Conservation (phyloP, 352 stramenopile genomes). For the Pythium oligandrum region DNA sequence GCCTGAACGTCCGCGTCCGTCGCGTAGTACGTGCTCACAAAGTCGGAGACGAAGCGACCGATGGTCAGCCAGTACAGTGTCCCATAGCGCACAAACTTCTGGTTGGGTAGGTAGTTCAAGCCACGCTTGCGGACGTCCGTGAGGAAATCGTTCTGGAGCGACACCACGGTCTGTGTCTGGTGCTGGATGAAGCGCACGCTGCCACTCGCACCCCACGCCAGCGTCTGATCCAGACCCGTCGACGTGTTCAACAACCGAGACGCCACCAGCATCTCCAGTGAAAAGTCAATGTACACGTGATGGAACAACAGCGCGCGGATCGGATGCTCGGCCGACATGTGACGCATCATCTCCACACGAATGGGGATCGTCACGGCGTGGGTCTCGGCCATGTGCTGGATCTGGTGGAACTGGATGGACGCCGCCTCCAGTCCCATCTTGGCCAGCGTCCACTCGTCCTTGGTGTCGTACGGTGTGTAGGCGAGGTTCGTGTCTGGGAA, state of each 20-base stretch:
- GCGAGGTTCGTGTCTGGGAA: conserved; percentile 18
- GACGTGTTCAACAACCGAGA: conserved; percentile 19
- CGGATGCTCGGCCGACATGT: neutral
- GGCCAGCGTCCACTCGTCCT: conserved; percentile 29
- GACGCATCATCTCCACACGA: conserved; percentile 1
- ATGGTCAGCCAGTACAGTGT: conserved; percentile 3
- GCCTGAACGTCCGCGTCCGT: conserved; percentile 9
- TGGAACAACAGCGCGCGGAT: neutral
- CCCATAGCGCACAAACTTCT: neutral
- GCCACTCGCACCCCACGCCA: conserved; percentile 29
- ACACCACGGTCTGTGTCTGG: conserved; percentile 25
- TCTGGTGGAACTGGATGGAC: conserved; percentile 30
- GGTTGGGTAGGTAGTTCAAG: neutral
- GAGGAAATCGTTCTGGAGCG: conserved; percentile 19
- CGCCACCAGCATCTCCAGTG: conserved; percentile 26
- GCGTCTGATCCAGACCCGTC: conserved; percentile 30
- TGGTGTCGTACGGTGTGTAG: conserved; percentile 26
- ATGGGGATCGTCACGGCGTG: neutral
- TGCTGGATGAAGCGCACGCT: conserved; percentile 23
- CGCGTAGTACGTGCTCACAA: conserved; percentile 24
- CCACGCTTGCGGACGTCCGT: neutral
- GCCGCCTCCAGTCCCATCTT: conserved; percentile 35
- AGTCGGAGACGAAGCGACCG: conserved; percentile 24
- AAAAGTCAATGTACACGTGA: conserved; percentile 23
- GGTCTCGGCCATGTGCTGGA: conserved; percentile 21